phyloP scores from a whole-genome alignment of 1,284 basidiomycete species.

The Cryptococcus sp. region DNA sequence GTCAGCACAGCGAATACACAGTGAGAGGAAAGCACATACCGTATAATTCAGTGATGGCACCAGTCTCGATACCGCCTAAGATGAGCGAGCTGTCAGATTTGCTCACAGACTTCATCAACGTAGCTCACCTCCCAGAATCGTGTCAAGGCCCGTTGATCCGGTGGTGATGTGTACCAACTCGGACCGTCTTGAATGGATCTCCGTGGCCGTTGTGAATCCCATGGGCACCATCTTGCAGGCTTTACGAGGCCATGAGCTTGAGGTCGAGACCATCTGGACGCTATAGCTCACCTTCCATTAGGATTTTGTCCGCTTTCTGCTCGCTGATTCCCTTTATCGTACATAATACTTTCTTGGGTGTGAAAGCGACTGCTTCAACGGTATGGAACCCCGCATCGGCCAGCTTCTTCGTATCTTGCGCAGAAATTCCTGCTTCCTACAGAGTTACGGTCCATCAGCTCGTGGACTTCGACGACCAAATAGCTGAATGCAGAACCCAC shows the following conservation, averaged over 20 bases:
- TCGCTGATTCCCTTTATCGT: constrained; percentile 97
- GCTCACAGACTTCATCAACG: neutral
- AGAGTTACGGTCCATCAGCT: neutral
- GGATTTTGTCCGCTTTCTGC: constrained; percentile 95
- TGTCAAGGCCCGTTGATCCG: constrained; percentile 93
- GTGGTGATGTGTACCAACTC: constrained; percentile 97
- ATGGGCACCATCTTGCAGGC: constrained; percentile 95
- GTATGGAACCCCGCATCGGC: constrained; percentile 88
- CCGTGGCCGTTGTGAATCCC: constrained; percentile 97
- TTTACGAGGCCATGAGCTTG: constrained; percentile 47
- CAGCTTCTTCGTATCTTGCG: constrained; percentile 94
- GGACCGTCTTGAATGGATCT: constrained; percentile 91
- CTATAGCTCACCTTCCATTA: constrained; percentile 72
- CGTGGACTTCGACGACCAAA: neutral
- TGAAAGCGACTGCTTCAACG: constrained; percentile 94
- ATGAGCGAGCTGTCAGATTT: neutral
- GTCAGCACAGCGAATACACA: neutral
- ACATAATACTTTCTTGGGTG: constrained; percentile 89
- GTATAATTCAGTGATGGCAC: constrained; percentile 96
- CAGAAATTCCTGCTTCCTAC: constrained; percentile 83
- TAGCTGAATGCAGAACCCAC: constrained; percentile 32
- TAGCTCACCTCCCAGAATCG: constrained; percentile 80
- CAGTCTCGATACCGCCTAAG: constrained; percentile 93
- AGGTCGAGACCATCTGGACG: neutral
- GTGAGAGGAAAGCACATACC: constrained; percentile 55